A percentile compares a stretch with the other conserved stretches of the same genome.
Conservation (phyloP, 352 stramenopile species). For the Halophytophthora polymorphica region DNA sequence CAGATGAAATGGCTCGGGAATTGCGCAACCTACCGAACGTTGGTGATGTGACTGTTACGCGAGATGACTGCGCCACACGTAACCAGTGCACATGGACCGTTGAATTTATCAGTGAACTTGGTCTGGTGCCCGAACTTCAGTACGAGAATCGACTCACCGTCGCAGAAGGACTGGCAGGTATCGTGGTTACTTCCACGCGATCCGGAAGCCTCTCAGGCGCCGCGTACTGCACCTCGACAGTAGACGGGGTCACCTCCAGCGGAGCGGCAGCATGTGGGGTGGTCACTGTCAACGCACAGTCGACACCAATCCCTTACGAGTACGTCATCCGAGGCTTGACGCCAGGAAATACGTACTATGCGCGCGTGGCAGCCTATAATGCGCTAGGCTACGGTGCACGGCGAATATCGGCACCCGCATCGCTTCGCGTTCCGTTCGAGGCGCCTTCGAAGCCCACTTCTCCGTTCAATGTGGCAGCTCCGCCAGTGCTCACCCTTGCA, state of each 20-base stretch:
- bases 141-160: conserved; percentile 51
- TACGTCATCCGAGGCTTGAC: conserved; percentile 58
- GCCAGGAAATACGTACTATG: conserved; percentile 61
- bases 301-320: conserved; percentile 33
- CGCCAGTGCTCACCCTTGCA: conserved; percentile 64
- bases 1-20: conserved; percentile 61
- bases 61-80: conserved; percentile 29
- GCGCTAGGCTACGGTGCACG: conserved; percentile 60
- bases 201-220: conserved; percentile 34
- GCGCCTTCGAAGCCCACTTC: conserved; percentile 46
- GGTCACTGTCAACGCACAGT: conserved; percentile 12
- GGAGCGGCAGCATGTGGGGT: conserved; percentile 36
- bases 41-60: conserved; percentile 81
- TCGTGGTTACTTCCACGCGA: conserved; percentile 33
- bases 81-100: conserved; percentile 79
- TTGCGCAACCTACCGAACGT: conserved; percentile 94
- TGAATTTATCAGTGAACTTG: conserved; percentile 75
- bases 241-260: conserved; percentile 17
- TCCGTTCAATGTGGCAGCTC: conserved; percentile 54
- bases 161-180: conserved; percentile 27
- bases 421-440: conserved; percentile 63
- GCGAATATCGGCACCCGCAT: conserved; percentile 52
- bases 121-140: conserved; percentile 41
- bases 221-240: conserved; percentile 49
- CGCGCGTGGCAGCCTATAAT: conserved; percentile 67